These are phyloP conservation scores for Aureobasidium sp. DNA, from an alignment of 2,329 filamentous ascomycete species.

Conservation along the genomic window DNA sequence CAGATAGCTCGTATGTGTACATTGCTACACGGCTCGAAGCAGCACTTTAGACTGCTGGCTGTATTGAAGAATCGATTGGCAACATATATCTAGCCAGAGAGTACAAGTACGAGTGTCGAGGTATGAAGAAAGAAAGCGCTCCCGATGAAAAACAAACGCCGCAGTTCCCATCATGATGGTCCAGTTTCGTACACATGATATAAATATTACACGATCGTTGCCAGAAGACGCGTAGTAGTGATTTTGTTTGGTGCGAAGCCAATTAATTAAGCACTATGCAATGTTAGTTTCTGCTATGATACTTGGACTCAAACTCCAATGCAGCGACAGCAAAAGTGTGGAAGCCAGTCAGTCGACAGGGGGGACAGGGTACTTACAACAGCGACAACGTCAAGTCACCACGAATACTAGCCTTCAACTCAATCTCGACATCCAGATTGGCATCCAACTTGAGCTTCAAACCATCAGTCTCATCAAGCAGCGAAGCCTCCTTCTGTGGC, in stretches of 20 bases:
- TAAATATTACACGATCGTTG: background rate
- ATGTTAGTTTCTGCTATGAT: slow-evolving; percentile 6
- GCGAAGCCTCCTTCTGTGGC: slow-evolving; percentile 21
- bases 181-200: slow-evolving; percentile 1
- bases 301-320: slow-evolving; percentile 4
- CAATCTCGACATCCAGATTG: slow-evolving; percentile 75
- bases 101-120: background rate
- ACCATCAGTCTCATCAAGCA: slow-evolving; percentile 51
- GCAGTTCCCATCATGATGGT: slow-evolving; percentile 7
- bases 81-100: background rate
- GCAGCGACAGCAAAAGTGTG: background rate
- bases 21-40: background rate
- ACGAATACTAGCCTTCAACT: slow-evolving; percentile 76
- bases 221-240: background rate
- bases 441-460: slow-evolving; percentile 64
- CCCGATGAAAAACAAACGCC: background rate
- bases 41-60: background rate
- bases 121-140: background rate
- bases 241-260: background rate
- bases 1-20: background rate
- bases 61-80: background rate
- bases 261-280: slow-evolving; percentile 8
- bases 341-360: background rate
- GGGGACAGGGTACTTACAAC: slow-evolving; percentile 48
- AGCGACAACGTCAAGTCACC: slow-evolving; percentile 74